These are phyloP conservation scores for Asterochloris sp. DNA, from an alignment of 139 green algal species.

Conservation along the genomic window DNA sequence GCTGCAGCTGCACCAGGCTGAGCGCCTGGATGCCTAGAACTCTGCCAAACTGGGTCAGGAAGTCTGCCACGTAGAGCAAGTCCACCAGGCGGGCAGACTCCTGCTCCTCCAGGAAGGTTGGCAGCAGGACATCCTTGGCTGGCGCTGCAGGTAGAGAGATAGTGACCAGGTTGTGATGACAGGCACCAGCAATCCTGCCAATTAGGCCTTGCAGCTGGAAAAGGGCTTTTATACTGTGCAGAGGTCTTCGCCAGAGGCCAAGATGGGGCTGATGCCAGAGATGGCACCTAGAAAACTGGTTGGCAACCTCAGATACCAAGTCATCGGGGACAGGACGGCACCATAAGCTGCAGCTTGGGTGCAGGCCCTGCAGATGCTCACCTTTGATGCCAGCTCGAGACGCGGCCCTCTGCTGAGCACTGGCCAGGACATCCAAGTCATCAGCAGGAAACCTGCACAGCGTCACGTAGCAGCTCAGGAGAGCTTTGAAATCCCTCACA, in stretches of 20 bases:
- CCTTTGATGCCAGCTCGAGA: no score
- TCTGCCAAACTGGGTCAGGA: conserved; percentile 38
- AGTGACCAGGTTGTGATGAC: background rate
- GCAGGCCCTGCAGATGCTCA: no score
- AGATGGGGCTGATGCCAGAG: background rate
- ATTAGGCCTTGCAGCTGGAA: background rate
- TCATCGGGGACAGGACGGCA: background rate
- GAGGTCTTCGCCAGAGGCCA: background rate
- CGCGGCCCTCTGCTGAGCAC: no score
- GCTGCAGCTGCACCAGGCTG: conserved; percentile 17
- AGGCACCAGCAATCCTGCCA: background rate
- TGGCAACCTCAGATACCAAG: background rate
- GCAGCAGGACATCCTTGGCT: background rate
- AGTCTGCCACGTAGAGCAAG: conserved; percentile 43
- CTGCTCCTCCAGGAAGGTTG: background rate
- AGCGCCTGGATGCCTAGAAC: conserved; percentile 19
- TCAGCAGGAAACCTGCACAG: no score
- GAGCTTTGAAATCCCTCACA: no score
- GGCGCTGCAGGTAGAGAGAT: background rate
- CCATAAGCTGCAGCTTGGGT: no score
- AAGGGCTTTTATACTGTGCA: background rate
- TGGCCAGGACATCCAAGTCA: no score
- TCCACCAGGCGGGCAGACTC: background rate
- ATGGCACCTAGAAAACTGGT: background rate
- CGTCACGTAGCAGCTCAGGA: no score